phyloP scores from a whole-genome alignment of 2,329 filamentous ascomycete genomes.

The Neonectria neomacrospora region DNA sequence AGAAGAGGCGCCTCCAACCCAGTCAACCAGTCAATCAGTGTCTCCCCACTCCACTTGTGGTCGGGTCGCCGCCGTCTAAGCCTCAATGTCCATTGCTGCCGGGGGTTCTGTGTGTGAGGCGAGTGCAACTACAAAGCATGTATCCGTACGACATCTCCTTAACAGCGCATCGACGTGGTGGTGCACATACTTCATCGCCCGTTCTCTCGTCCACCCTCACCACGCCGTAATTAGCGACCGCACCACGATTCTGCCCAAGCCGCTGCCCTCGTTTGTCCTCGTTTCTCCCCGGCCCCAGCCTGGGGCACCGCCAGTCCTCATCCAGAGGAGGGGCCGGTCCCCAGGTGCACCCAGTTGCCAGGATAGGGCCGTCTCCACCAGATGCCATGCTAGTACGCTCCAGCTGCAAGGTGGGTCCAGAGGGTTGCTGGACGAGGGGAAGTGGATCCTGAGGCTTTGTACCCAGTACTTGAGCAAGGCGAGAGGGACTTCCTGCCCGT shows the following conservation, averaged over 20 bases:
- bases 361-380: constrained; percentile 2
- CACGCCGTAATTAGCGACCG: background rate
- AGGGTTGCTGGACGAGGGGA: constrained; percentile 39
- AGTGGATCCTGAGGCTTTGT: constrained; percentile 28
- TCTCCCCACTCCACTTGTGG: background rate
- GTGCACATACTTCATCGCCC: background rate
- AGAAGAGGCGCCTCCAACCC: background rate
- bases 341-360: background rate
- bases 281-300: background rate
- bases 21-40: background rate
- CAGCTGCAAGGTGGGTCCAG: constrained; percentile 37
- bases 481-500: background rate
- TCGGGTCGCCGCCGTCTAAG: constrained; percentile 33
- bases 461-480: constrained; percentile 1
- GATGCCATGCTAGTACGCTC: constrained; percentile 4
- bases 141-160: background rate
- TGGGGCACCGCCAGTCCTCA: constrained; percentile 4
- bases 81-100: constrained; percentile 36
- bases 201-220: background rate
- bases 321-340: constrained; percentile 10
- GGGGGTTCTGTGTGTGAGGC: constrained; percentile 38
- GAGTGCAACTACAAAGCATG: background rate
- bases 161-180: background rate
- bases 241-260: background rate
- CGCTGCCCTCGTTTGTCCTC: background rate